These are phyloP conservation scores for Fusarium anguioides DNA, from an alignment of 2,329 filamentous ascomycete species.

Conservation along the genomic window DNA sequence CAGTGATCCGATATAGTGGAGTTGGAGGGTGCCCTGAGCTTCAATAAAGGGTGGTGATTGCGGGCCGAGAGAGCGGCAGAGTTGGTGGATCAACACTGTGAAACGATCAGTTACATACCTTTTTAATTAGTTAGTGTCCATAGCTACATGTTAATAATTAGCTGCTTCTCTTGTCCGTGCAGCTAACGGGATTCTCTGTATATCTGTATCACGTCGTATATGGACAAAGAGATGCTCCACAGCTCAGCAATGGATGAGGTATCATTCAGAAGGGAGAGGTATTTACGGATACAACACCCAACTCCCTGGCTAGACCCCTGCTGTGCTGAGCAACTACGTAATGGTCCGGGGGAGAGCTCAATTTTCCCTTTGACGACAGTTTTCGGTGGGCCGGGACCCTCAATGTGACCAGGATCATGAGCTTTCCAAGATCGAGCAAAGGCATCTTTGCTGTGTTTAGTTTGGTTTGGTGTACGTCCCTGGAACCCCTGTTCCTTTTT, in stretches of 20 bases:
- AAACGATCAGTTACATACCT: no score
- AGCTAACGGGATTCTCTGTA: conserved; percentile 7
- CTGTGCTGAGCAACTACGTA: conserved; percentile 42
- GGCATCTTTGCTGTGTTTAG: conserved; percentile 18
- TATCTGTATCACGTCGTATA: conserved; percentile 16
- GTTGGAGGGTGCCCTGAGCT: conserved; percentile 10
- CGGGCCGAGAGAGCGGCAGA: conserved; percentile 34
- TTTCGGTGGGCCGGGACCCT: conserved; percentile 13
- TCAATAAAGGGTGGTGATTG: conserved; percentile 15
- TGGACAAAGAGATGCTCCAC: conserved; percentile 8
- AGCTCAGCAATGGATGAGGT: no score
- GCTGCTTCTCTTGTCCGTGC: conserved; percentile 26
- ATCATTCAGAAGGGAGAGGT: not conserved
- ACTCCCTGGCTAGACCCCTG: conserved; percentile 33
- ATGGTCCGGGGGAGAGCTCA: conserved; percentile 37
- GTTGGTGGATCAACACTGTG: conserved; percentile 9
- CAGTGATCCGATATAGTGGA: conserved; percentile 18
- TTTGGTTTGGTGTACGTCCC: conserved; percentile 16
- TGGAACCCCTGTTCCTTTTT: conserved; percentile 30
- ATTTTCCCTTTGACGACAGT: conserved; percentile 26
- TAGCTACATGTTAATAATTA: not conserved
- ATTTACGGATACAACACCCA: conserved; percentile 1
- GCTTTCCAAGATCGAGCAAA: conserved; percentile 36
- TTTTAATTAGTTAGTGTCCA: no score
- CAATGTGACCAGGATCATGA: conserved; percentile 18